Evolutionary conservation across 2,329 filamentous ascomycete species (phyloP), one percentile per base, ranked within the genome.

Genomic region (Westerdykella sp.): DNA sequence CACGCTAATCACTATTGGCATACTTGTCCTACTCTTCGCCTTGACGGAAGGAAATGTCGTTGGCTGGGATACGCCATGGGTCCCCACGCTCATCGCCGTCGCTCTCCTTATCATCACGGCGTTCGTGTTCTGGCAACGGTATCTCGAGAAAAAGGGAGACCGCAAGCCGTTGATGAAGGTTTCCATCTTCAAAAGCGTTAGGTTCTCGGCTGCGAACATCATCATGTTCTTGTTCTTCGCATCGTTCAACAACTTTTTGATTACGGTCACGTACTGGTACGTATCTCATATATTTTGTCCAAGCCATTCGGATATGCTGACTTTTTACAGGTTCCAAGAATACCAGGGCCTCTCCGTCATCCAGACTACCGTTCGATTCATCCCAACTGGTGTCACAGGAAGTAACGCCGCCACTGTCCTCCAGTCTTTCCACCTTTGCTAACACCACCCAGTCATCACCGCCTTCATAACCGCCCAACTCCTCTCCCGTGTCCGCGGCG

Each of bases 31-130:
- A 9, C 70, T 85, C 30, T 83, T 85, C 46, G 78, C 81, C 0
- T 68, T 87, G 22, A 84, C 83, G 0, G 77, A 86, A 56, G 83
- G 83, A 15, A 85, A 84, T 50, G 78, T 83, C 0, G 77, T 81
- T 1, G 83, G 83, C 5, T 87, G 83, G 83, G 60, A 65, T 6
- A 78, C 75, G 0, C 73, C 81, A 0, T 85, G 80, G 76, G 72
- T 85, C 5, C 73, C 78, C 0, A 69, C 72, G 2, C 64, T 84
- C 13, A 77, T 85, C 30, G 76, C 79, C 2, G 63, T 81, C 4
- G 75, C 81, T 0, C 13, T 83, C 9, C 47, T 81, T 5, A 66
- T 84, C 12, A 66, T 85, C 3, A 68, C 63, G 3, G 62, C 69
- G 1, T 84, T 85, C 52, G 73, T 76, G 22, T 63, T 73, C 37